Evolutionary conservation across 176 grass and related monocot genomes (phyloP), one percentile per base, ranked within the genome.

Genomic region (Bromus sterilis): DNA sequence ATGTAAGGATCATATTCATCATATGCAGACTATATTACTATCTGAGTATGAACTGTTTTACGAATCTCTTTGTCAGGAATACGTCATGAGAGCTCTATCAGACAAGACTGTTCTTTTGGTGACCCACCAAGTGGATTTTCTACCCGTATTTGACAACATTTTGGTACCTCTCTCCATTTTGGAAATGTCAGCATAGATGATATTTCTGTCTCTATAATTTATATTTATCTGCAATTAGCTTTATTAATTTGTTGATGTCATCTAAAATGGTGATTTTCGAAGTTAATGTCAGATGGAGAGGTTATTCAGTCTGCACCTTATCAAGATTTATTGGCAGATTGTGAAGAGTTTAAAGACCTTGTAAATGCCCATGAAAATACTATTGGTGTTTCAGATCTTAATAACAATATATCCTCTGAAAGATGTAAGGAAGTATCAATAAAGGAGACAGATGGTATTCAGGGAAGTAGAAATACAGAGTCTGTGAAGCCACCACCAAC

Each of bases 41-140:
- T 77, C 62, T 57, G 35, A 74, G 18, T 59, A 9, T 37, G 40
- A 2, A 59, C 18, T 51, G 14, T 15, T 82, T 21, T 69, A 86
- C 26, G 26, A 78, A 16, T 18, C 18, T 30, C 43, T 65, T 42
- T 28, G 15, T 61, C 82, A 98, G 95, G 86, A 93, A 86, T 98
- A 98, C 74, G 90, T 98, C 65, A 93, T 91, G 90, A 75, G 66
- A 56, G 92, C 92, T 86, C 84, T 98, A 35, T 86, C 88, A 83
- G 83, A 91, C 48, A 98, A 98, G 86, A 91, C 90, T 33, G 86
- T 98, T 32, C 59, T 98, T 63, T 51, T 98, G 66, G 95, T 95
- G 69, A 95, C 95, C 18, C 95, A 98, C 57, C 92, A 98, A 93
- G 95, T 95, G 4, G 95, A 98, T 88, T 98, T 98, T 81, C 87